Evolutionary conservation across 2,329 filamentous ascomycete genomes (phyloP), one percentile per base, ranked within the genome.

Genomic region (Colletotrichum endophyticum): DNA sequence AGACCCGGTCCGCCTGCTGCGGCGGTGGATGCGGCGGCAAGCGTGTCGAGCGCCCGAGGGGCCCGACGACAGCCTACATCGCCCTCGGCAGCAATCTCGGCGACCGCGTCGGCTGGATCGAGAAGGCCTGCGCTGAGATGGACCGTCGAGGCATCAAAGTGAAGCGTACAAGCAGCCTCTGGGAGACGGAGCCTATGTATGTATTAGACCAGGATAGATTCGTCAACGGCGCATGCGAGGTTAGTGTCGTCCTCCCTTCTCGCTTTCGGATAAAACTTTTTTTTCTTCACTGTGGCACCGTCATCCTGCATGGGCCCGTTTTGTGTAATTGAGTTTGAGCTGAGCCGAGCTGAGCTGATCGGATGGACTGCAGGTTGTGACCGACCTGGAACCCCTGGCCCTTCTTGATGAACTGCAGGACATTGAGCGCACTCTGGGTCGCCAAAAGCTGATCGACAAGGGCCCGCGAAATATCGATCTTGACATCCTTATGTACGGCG

Each of bases 121-220:
- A 98, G 84, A 89, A 90, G 80, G 96, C 97, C 1, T 96, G 96
- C 83, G 89, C 88, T 61, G 91, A 94, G 82, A 95, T 99, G 92
- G 92, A 95, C 78, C 87, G 89, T 61, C 89, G 91, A 27, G 93
- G 92, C 39, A 95, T 99, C 82, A 91, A 86, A 70, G 91, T 99
- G 53, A 90, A 92, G 81, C 90, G 93, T 80, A 98, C 96, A 0
- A 99, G 96, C 84, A 94, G 93, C 77, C 88, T 99, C 5, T 99
- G 97, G 91, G 96, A 99, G 87, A 99, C 96, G 5, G 93, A 95
- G 80, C 95, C 97, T 27, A 99, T 99, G 97, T 99, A 99, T 85
- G 94, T 98, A 78, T 87, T 94, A 78, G 94, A 98, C 78, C 97
- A 99, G 84, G 93, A 93, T 78, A 91, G 92, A 34, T 99, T 99